Conservation (phyloP, 2,329 filamentous ascomycete genomes). For the Grosmannia clavigera region DNA sequence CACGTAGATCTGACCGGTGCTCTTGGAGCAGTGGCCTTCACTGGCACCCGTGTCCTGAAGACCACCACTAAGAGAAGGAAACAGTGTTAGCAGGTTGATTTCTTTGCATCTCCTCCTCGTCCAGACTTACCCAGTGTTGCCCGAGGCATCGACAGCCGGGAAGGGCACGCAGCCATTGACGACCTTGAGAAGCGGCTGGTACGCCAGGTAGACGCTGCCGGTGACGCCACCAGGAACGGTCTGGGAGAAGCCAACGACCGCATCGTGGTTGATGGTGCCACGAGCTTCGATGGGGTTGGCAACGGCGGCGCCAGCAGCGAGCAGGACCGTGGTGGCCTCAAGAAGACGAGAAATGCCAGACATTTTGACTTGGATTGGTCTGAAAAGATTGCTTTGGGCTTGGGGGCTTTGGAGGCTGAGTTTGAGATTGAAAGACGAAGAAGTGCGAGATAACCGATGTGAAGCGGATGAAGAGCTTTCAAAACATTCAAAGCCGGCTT, state of each 20-base stretch:
- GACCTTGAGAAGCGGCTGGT: slow-evolving; percentile 42
- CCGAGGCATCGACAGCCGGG: slow-evolving; percentile 44
- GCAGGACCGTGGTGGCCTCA: neutral
- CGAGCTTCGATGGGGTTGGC: slow-evolving; percentile 12
- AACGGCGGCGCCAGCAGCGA: neutral
- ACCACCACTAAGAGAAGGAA: slow-evolving; percentile 18
- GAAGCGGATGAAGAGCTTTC: no score
- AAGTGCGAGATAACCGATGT: no score
- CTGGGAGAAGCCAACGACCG: slow-evolving; percentile 38
- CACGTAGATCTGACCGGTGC: slow-evolving; percentile 26
- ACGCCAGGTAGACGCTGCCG: slow-evolving; percentile 38
- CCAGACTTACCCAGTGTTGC: slow-evolving; percentile 37
- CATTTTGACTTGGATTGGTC: neutral
- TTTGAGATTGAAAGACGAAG: no score
- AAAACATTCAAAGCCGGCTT: no score
- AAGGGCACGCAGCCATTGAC: slow-evolving; percentile 50
- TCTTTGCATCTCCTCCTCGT: neutral
- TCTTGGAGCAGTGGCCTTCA: slow-evolving; percentile 20
- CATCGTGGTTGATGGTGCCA: slow-evolving; percentile 17
- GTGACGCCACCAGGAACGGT: slow-evolving; percentile 32
- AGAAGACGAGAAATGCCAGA: slow-evolving; percentile 4
- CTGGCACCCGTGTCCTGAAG: slow-evolving; percentile 19
- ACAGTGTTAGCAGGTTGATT: neutral
- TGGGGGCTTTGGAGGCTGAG: no score
- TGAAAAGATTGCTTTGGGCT: no score